A percentile compares a stretch with the other conserved stretches of the same genome.
phyloP scores from a whole-genome alignment of 352 stramenopile species.

The Phytophthora syringae region DNA sequence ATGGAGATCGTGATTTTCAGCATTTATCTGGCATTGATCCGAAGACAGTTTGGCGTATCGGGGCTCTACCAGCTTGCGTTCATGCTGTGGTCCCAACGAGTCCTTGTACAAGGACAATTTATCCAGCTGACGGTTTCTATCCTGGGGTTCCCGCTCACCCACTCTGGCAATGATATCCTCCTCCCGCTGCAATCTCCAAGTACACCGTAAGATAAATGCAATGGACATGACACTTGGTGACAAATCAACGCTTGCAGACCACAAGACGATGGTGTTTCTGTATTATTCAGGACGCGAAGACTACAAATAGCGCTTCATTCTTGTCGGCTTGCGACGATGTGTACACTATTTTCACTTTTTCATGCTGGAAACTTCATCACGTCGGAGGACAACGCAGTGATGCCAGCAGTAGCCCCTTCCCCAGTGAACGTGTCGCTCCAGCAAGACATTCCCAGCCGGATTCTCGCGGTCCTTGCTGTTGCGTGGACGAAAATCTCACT shows the following conservation, averaged over 20 bases:
- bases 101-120: constrained; percentile 19
- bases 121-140: constrained; percentile 18
- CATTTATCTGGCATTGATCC: constrained; percentile 19
- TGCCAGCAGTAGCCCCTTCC: constrained; percentile 5
- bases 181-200: not conserved
- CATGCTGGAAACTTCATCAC: not conserved
- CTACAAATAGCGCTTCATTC: not conserved
- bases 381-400: not conserved
- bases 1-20: constrained; percentile 19
- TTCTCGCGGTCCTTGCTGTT: not conserved
- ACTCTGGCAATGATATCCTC: constrained; percentile 24
- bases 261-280: too few species aligned
- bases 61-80: constrained; percentile 25
- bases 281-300: too few species aligned
- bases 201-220: not conserved
- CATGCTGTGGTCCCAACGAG: constrained; percentile 18
- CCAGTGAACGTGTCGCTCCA: not conserved
- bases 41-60: not conserved
- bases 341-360: not conserved
- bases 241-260: too few species aligned
- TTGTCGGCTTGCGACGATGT: not conserved
- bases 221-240: too few species aligned
- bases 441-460: not conserved
- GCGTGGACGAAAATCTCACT: not conserved
- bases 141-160: constrained; percentile 19